phyloP scores from a whole-genome alignment of 2,329 filamentous ascomycete genomes.

The Aspergillus texensis region DNA sequence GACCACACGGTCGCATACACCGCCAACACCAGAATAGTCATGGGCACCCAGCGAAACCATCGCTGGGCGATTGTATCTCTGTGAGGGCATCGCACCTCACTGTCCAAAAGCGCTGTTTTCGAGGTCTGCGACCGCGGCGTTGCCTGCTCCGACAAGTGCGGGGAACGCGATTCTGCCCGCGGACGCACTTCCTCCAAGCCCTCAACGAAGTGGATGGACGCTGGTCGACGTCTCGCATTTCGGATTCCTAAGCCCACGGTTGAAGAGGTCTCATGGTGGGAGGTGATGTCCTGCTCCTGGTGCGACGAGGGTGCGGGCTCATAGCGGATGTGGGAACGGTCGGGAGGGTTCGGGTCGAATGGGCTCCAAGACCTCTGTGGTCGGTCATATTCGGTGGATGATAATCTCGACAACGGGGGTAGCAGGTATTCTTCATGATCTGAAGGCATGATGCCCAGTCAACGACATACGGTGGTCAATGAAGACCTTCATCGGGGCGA shows the following conservation, averaged over 20 bases:
- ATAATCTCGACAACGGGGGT: background rate
- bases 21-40: conserved; percentile 40
- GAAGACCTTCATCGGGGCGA: background rate
- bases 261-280: background rate
- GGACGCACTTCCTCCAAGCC: background rate
- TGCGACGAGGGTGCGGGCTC: background rate
- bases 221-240: background rate
- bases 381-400: background rate
- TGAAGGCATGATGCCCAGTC: conserved; percentile 2
- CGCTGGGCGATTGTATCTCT: conserved; percentile 32
- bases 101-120: conserved; percentile 12
- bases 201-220: background rate
- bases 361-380: conserved; percentile 1
- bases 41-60: conserved; percentile 38
- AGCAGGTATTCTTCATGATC: conserved; percentile 11
- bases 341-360: conserved; percentile 1
- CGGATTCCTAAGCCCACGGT: conserved; percentile 5
- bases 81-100: conserved; percentile 33
- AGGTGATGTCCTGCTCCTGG: background rate
- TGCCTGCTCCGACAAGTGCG: background rate
- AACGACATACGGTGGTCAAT: background rate
- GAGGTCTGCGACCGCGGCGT: conserved; percentile 3
- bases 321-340: conserved; percentile 10
- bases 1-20: conserved; percentile 43
- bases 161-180: background rate